phyloP scores from a whole-genome alignment of 2,329 filamentous ascomycete species.

The Aureobasidium vineae region DNA sequence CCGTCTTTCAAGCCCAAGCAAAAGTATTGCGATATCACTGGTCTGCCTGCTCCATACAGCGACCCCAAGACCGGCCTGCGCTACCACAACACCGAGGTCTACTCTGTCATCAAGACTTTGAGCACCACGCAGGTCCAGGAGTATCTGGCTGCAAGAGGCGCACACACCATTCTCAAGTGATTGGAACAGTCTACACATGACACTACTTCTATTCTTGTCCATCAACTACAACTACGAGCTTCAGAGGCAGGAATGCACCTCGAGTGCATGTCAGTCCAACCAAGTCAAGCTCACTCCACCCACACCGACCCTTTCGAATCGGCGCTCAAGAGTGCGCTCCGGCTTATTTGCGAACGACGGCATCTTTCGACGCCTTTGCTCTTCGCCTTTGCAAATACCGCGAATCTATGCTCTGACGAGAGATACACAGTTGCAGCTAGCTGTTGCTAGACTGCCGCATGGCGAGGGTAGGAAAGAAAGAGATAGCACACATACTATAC shows the following conservation, averaged over 20 bases:
- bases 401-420: slow-evolving; percentile 28
- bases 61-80: slow-evolving; percentile 93
- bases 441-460: slow-evolving; percentile 25
- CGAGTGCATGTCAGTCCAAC: slow-evolving; percentile 67
- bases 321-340: slow-evolving; percentile 89
- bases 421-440: slow-evolving; percentile 36
- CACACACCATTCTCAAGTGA: slow-evolving; percentile 91
- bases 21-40: slow-evolving; percentile 95
- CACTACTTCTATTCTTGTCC: background rate
- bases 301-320: slow-evolving; percentile 74
- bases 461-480: background rate
- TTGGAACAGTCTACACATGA: background rate
- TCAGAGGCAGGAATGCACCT: background rate
- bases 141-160: slow-evolving; percentile 84
- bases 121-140: slow-evolving; percentile 81
- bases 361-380: slow-evolving; percentile 44
- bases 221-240: background rate
- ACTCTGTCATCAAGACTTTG: slow-evolving; percentile 74
- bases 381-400: slow-evolving; percentile 61
- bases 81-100: slow-evolving; percentile 92
- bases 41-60: slow-evolving; percentile 83
- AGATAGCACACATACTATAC: slow-evolving; percentile 6
- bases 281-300: slow-evolving; percentile 97
- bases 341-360: slow-evolving; percentile 94
- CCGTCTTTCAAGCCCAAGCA: slow-evolving; percentile 76